phyloP scores from a whole-genome alignment of 306 rosid species.

The Castanospermum australe region DNA sequence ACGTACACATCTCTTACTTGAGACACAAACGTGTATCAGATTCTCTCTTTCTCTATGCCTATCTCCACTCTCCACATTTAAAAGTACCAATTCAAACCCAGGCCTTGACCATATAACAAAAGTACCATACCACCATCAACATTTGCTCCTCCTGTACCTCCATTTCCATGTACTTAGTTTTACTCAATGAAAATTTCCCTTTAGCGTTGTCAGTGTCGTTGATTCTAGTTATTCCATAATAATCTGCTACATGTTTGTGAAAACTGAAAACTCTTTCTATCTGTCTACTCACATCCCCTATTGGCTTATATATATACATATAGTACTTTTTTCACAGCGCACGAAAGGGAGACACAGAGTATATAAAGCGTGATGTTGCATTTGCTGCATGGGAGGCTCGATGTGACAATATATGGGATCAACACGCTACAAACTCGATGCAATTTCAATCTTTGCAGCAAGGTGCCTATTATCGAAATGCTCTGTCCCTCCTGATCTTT shows the following conservation, averaged over 20 bases:
- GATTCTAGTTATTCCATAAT: slow-evolving; percentile 3
- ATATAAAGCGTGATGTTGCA: not conserved
- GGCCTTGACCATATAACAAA: not conserved
- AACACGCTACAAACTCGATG: slow-evolving; percentile 22
- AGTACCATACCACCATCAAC: not conserved
- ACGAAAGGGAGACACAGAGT: not conserved
- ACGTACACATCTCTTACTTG: slow-evolving; percentile 26
- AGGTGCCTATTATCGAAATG: slow-evolving; percentile 12
- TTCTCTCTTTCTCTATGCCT: not conserved
- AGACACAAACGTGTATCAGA: slow-evolving; percentile 14
- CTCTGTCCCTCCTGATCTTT: not conserved
- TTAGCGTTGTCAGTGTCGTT: not conserved
- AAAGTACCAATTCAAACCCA: not conserved
- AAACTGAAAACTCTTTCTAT: not conserved
- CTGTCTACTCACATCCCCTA: too few species aligned
- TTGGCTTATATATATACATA: not conserved
- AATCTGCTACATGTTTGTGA: not conserved
- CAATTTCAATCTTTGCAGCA: slow-evolving; percentile 22
- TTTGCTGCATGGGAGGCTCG: slow-evolving; percentile 39
- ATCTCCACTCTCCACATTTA: not conserved
- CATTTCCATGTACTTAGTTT: slow-evolving; percentile 21
- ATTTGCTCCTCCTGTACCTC: not conserved
- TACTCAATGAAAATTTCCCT: not conserved
- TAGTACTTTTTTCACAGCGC: not conserved
- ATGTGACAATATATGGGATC: slow-evolving; percentile 30